Evolutionary conservation across 202 grass and related monocot species (phyloP), one percentile per base, ranked within the genome.

Genomic region (Zoysia matrella): DNA sequence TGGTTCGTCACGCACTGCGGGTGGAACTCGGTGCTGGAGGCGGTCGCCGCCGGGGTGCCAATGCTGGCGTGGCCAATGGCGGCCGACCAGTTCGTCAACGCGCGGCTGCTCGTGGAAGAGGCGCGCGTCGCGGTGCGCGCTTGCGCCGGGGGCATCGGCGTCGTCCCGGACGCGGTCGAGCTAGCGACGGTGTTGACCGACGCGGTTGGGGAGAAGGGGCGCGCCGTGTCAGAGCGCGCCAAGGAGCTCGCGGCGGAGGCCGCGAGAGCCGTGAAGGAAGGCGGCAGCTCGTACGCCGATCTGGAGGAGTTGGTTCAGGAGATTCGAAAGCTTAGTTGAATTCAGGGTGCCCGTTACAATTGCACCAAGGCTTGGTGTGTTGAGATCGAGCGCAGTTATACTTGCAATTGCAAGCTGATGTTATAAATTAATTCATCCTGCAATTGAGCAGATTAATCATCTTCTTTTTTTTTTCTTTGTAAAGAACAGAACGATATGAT

Each of bases 1-100:
- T 89, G 91, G 86, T 93, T 97, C 84, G 8, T 95, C 72, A 88
- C 85, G 83, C 22, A 30, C 22, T 30, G 22, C 22, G 22, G 22
- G 22, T 30, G 22, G 22, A 30, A 30, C 22, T 30, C 22, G 22
- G 22, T 30, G 22, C 22, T 30, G 22, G 22, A 30, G 22, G 22
- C 22, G 22, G 22, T 30, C 22, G 22, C 22, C 22, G 22, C 22
- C 22, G 22, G 22, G 22, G 22, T 30, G 22, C 22, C 22, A 30
- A 30, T 30, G 22, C 22, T 30, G 22, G 22, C 22, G 22, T 30
- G 22, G 22, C 22, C 22, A 30, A 30, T 30, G 22, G 22, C 22
- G 22, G 22, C 22, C 22, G 22, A 30, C 22, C 22, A 30, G 22
- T 30, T 30, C 22, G 22, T 30, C 22, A 30, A 30, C 22, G 22